A percentile compares a stretch with the other conserved stretches of the same genome.
phyloP scores from a whole-genome alignment of 2,329 filamentous ascomycete species.

The Cercospora sp. region DNA sequence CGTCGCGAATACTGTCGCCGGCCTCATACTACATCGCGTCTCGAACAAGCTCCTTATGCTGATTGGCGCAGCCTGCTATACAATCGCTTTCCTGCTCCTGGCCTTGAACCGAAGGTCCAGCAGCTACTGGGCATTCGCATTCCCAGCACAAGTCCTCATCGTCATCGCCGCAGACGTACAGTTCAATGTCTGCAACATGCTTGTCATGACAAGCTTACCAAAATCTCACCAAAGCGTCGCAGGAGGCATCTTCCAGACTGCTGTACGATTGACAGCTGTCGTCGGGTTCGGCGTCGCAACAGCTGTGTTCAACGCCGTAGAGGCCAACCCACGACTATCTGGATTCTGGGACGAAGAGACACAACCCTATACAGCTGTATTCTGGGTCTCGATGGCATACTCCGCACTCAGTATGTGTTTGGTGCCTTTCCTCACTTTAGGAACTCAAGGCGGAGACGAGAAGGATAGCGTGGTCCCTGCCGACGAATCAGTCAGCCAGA shows the following conservation, averaged over 20 bases:
- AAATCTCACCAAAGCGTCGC: constrained; percentile 13
- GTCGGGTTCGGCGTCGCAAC: constrained; percentile 10
- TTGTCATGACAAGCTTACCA: constrained; percentile 15
- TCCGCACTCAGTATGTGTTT: constrained; percentile 11
- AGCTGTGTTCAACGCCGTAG: constrained; percentile 6
- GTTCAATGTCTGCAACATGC: constrained; percentile 17
- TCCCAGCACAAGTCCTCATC: constrained; percentile 12
- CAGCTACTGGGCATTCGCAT: constrained; percentile 17
- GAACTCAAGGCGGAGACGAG: constrained; percentile 10
- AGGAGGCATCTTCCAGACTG: constrained; percentile 12
- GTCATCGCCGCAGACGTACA: constrained; percentile 12
- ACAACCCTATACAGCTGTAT: constrained; percentile 8
- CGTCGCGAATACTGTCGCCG: constrained; percentile 1
- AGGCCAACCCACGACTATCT: not conserved
- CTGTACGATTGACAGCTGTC: constrained; percentile 10
- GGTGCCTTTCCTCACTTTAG: constrained; percentile 11
- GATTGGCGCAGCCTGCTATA: constrained; percentile 7
- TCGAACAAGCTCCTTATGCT: constrained; percentile 15
- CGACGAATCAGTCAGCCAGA: not conserved
- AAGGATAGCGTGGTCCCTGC: not conserved
- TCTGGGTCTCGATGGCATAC: constrained; percentile 8
- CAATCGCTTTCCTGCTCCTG: constrained; percentile 6
- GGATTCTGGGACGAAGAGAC: constrained; percentile 11
- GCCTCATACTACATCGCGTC: constrained; percentile 9
- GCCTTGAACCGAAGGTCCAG: constrained; percentile 4